Base-by-base conservation (phyloP, 805 yeast species). In the Candida stauntonica region DNA sequence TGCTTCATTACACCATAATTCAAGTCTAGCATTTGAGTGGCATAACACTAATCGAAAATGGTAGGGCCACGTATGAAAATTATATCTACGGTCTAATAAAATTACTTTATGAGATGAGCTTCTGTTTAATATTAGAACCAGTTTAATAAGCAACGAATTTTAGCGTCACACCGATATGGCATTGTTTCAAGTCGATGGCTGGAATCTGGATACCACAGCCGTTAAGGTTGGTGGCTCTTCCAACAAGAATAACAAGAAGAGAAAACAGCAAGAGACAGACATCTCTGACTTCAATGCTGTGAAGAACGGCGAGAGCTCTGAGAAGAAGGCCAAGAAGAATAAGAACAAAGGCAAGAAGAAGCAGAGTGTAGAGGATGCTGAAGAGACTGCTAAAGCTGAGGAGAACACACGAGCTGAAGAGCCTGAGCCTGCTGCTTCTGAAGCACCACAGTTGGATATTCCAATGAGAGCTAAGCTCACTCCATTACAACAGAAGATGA, bases 401-500 rank as follows among this genome's bases (percentile, higher is more conserved):
- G 12, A 9, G 15, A 26, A 9, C 28, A n/a, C 28, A 26, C 15
- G 15, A 6, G 15, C 11, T 11, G 7, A 6, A 7, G 15, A 26
- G 13, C 15, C 28, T 9, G 28, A 9, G 11, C 7, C 39, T 8
- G 13, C 44, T 28, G 20, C 41, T 19, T 40, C 42, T 12, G 15
- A 45, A 27, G 31, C 39, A 12, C 48, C 51, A 17, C 43, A 38
- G 17, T 24, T 47, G 21, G 54, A 52, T 18, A 31, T 53, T 14
- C 44, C 57, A 31, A 39, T 58, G 4, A 54, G 60, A n/a, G 54
- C 61, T 26, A 76, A 79, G 32, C 63, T 89, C 38, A 86, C 96
- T 0, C 94, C 96, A 14, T 64, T 89, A 46, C 99, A 93, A 62
- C 85, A 84, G 54, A 93, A 93, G 57, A 91, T 93, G 98, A 78